Percentiles rank a stretch among this genome's conserved stretches.
phyloP scores from a whole-genome alignment of 495 filamentous ascomycete genomes.

The Penicillium mononematosum region DNA sequence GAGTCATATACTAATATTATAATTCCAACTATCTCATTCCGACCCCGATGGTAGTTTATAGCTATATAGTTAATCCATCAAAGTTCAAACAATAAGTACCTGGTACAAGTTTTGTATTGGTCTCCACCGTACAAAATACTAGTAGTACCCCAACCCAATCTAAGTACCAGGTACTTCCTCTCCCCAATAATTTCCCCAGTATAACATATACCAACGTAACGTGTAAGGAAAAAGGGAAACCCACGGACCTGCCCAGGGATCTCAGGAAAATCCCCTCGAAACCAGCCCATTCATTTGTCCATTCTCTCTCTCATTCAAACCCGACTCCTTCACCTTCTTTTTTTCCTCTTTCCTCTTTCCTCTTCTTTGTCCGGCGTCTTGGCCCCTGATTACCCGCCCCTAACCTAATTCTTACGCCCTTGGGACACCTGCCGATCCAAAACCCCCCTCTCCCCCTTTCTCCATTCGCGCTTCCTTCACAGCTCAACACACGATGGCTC shows the following conservation, averaged over 20 bases:
- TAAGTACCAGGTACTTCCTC: conserved; percentile 12
- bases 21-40: conserved; percentile 8
- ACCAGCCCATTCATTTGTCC: conserved; percentile 18
- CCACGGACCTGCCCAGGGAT: conserved; percentile 15
- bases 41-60: neutral
- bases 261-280: conserved; percentile 28
- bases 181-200: neutral
- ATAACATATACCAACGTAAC: conserved; percentile 5
- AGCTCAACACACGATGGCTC: conserved; percentile 39
- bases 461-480: conserved; percentile 14
- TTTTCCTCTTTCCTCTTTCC: conserved; percentile 25
- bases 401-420: conserved; percentile 17
- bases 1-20: neutral
- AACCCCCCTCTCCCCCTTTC: conserved; percentile 10
- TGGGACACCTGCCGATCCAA: conserved; percentile 11
- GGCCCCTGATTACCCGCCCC: conserved; percentile 10
- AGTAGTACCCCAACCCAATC: conserved; percentile 3
- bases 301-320: conserved; percentile 10
- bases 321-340: conserved; percentile 24
- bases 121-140: neutral
- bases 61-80: neutral
- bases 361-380: conserved; percentile 16
- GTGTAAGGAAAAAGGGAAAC: conserved; percentile 12
- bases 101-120: neutral
- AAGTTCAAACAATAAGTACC: conserved; percentile 1